Conservation (phyloP, 2,329 filamentous ascomycete species). For the Nemania bipapillata region DNA sequence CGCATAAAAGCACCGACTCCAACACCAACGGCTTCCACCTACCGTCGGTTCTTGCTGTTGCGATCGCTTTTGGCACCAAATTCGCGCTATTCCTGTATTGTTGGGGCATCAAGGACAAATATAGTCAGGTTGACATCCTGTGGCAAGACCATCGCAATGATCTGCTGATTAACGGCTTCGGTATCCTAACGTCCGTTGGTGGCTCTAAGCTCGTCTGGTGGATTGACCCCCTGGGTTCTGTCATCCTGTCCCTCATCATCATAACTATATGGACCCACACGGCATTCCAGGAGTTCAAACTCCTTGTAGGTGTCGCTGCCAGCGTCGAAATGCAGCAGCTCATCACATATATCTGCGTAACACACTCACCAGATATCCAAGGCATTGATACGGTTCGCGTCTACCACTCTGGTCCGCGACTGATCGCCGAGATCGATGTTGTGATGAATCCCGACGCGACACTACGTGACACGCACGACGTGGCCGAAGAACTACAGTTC, state of each 20-base stretch:
- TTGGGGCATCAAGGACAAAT: conserved; percentile 88
- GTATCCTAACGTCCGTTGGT: conserved; percentile 89
- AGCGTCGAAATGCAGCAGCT: conserved; percentile 88
- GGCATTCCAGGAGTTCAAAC: conserved; percentile 86
- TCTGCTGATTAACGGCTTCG: conserved; percentile 93
- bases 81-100: conserved; percentile 88
- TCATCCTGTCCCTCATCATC: conserved; percentile 82
- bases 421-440: conserved; percentile 95
- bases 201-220: conserved; percentile 91
- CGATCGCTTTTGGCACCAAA: conserved; percentile 86
- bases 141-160: conserved; percentile 99
- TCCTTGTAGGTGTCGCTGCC: conserved; percentile 89
- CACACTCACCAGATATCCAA: conserved; percentile 81
- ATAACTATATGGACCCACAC: conserved; percentile 84
- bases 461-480: conserved; percentile 84
- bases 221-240: conserved; percentile 92
- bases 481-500: conserved; percentile 91
- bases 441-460: conserved; percentile 84
- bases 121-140: conserved; percentile 89
- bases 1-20: conserved; percentile 56
- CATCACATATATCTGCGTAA: conserved; percentile 96
- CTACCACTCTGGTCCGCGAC: conserved; percentile 86
- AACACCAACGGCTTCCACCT: conserved; percentile 76
- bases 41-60: conserved; percentile 85
- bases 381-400: conserved; percentile 95